Evolutionary conservation across 139 green algal species (phyloP).

Genomic region (Chlorella sp.): DNA sequence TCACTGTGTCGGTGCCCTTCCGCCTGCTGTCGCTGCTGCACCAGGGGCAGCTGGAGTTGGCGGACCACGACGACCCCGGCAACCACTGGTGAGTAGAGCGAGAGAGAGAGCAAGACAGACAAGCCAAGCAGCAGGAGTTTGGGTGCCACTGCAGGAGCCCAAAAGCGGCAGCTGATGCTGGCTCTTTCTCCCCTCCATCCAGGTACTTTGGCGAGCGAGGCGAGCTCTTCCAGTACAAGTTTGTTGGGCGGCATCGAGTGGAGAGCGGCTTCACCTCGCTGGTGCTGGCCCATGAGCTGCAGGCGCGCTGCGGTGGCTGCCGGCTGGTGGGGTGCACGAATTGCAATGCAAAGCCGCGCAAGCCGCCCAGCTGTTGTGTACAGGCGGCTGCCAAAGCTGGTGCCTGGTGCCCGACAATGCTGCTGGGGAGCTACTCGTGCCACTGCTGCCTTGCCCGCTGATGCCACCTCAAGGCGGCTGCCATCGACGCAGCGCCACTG

Average conservation of each 20-base stretch:
- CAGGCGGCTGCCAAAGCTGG: too few species aligned
- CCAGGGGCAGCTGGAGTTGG: conserved; percentile 16
- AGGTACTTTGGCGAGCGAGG: conserved; percentile 24
- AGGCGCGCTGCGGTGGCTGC: background rate
- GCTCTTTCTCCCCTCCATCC: background rate
- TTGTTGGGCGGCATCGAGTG: conserved; percentile 7
- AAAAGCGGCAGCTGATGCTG: background rate
- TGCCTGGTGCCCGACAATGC: too few species aligned
- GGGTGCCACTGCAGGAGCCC: too few species aligned
- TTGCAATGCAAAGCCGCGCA: too few species aligned
- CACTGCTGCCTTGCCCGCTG: too few species aligned
- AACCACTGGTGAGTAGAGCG: conserved; percentile 1
- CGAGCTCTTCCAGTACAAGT: conserved; percentile 33
- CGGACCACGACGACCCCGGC: conserved; percentile 26
- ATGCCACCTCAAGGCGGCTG: too few species aligned
- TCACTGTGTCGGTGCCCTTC: background rate
- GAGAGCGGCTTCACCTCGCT: conserved; percentile 24
- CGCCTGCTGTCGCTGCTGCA: conserved; percentile 30
- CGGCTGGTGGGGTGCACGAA: too few species aligned
- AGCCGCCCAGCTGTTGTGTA: too few species aligned
- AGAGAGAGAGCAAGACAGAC: too few species aligned
- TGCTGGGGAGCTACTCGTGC: too few species aligned
- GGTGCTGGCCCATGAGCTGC: conserved; percentile 7
- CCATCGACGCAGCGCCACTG: too few species aligned
- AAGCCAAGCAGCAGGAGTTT: too few species aligned